Percentiles rank a stretch among this genome's conserved stretches.
phyloP scores from a whole-genome alignment of 2,329 filamentous ascomycete species.

The Colletotrichum sp. region DNA sequence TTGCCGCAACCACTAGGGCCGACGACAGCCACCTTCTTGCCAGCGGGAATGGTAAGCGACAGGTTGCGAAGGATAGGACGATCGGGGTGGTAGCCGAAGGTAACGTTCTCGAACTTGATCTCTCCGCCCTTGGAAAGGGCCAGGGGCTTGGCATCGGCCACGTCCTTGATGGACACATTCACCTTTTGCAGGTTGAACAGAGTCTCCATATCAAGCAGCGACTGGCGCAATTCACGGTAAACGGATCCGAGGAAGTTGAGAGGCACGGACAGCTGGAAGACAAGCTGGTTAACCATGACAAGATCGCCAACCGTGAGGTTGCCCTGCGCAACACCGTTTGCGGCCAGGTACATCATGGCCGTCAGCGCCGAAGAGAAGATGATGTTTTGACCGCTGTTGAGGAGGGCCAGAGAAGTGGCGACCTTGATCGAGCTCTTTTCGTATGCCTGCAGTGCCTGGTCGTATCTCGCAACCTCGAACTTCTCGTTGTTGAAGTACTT shows the following conservation, averaged over 20 bases:
- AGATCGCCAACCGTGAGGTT: constrained; percentile 90
- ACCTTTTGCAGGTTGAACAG: constrained; percentile 98
- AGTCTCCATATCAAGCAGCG: constrained; percentile 96
- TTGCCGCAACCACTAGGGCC: constrained; percentile 97
- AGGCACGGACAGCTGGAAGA: constrained; percentile 96
- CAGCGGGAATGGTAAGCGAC: constrained; percentile 87
- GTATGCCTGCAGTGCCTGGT: constrained; percentile 84
- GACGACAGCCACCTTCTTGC: constrained; percentile 94
- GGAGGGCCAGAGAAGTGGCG: constrained; percentile 87
- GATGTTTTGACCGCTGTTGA: constrained; percentile 95
- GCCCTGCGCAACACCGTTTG: constrained; percentile 84
- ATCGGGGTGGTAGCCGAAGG: constrained; percentile 88
- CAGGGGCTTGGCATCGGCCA: constrained; percentile 75
- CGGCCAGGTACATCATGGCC: constrained; percentile 97
- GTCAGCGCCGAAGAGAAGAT: constrained; percentile 96
- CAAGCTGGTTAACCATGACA: constrained; percentile 98
- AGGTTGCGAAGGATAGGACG: constrained; percentile 87
- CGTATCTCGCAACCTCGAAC: constrained; percentile 90
- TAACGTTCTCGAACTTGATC: constrained; percentile 94
- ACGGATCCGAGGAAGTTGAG: constrained; percentile 98
- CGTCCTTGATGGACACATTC: constrained; percentile 85
- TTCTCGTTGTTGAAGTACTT: constrained; percentile 99
- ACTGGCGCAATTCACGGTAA: constrained; percentile 94
- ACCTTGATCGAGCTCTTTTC: constrained; percentile 97
- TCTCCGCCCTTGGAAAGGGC: constrained; percentile 79